phyloP scores from a whole-genome alignment of 78 protist genomes.

The slime mould (Dictyostelium discoideum) region DNA sequence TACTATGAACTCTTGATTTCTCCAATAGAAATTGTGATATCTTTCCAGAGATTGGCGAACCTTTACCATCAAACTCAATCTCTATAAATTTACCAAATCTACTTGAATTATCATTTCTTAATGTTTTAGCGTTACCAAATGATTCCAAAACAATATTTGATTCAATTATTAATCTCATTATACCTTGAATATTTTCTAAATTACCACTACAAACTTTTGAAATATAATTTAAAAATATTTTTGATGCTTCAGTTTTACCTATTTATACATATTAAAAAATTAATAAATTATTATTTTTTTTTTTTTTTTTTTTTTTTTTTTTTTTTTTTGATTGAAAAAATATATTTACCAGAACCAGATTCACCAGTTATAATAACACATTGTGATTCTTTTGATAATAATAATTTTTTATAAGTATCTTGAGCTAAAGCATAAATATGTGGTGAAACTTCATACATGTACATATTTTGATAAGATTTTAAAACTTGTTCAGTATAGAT shows the following conservation, averaged over 20 bases:
- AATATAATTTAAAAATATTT: slow-evolving; percentile 92
- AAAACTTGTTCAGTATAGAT: neutral
- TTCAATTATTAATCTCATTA: slow-evolving; percentile 82
- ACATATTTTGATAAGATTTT: slow-evolving; percentile 50
- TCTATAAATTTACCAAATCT: slow-evolving; percentile 94
- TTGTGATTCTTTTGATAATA: slow-evolving; percentile 68
- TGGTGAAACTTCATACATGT: slow-evolving; percentile 72
- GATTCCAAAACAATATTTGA: slow-evolving; percentile 93
- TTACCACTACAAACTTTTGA: slow-evolving; percentile 74
- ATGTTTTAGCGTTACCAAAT: slow-evolving; percentile 97
- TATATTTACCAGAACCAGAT: slow-evolving; percentile 87
- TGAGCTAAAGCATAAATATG: slow-evolving; percentile 93
- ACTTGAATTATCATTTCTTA: slow-evolving; percentile 82
- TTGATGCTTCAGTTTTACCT: slow-evolving; percentile 92
- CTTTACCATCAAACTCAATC: slow-evolving; percentile 89
- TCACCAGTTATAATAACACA: slow-evolving; percentile 93
- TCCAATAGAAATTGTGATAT: slow-evolving; percentile 91
- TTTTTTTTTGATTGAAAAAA: neutral
- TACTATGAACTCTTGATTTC: slow-evolving; percentile 87
- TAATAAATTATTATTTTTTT: neutral
- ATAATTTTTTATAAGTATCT: slow-evolving; percentile 69
- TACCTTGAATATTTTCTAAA: slow-evolving; percentile 54
- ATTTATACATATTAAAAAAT: neutral
- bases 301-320: neutral
- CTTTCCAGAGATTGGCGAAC: slow-evolving; percentile 92